Conservation (phyloP, 768 basidiomycete species). For the Steccherinum ochraceum region DNA sequence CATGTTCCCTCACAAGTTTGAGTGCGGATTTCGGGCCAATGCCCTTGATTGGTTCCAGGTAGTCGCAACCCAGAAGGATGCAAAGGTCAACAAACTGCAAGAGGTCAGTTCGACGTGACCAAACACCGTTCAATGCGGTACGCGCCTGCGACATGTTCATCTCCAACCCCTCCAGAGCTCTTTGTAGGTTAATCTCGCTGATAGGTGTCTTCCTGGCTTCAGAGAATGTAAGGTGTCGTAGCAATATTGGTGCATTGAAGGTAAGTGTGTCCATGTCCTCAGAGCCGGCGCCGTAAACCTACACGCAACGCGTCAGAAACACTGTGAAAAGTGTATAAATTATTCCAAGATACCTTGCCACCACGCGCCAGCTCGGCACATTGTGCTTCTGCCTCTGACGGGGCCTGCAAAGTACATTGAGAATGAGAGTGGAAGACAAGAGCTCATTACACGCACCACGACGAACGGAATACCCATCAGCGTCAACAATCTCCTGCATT, state of each 20-base stretch:
- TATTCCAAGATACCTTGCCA: conserved; percentile 55
- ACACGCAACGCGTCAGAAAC: background rate
- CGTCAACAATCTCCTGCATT: conserved; percentile 77
- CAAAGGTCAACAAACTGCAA: conserved; percentile 91
- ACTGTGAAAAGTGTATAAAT: background rate
- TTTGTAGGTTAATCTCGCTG: conserved; percentile 79
- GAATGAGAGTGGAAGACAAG: background rate
- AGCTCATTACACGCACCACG: conserved; percentile 48
- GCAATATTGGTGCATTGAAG: conserved; percentile 85
- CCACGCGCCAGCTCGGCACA: conserved; percentile 97
- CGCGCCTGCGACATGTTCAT: conserved; percentile 88
- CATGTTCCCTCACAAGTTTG: conserved; percentile 84
- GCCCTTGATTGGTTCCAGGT: conserved; percentile 97
- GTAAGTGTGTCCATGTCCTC: conserved; percentile 99
- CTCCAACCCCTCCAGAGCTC: conserved; percentile 79
- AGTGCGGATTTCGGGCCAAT: conserved; percentile 93
- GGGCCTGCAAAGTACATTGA: conserved; percentile 55
- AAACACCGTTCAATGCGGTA: background rate
- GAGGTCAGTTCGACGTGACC: background rate
- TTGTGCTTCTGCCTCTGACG: conserved; percentile 98
- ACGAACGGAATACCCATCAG: conserved; percentile 98
- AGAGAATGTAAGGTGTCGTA: conserved; percentile 95
- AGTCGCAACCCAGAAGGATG: conserved; percentile 95
- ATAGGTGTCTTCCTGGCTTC: conserved; percentile 98
- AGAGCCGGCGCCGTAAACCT: conserved; percentile 97